Percentiles rank a stretch among this genome's conserved stretches.
Conservation (phyloP, 129 eudicot genomes). For the carrot (Daucus carota) region DNA sequence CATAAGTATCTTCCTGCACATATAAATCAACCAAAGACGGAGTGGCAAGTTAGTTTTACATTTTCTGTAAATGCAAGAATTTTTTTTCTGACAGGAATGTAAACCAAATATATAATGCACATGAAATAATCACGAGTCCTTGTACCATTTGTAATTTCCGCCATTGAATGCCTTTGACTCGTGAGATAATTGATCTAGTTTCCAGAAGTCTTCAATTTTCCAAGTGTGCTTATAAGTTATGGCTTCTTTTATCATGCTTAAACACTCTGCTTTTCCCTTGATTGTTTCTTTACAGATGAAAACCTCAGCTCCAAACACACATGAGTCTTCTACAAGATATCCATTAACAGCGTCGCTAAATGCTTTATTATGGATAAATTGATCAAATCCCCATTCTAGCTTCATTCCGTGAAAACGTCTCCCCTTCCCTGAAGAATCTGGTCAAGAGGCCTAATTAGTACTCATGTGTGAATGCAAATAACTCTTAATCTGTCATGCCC, state of each 20-base stretch:
- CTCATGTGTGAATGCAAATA: neutral
- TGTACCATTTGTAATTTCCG: slow-evolving; percentile 54
- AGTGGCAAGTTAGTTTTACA: neutral
- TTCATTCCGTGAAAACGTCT: slow-evolving; percentile 46
- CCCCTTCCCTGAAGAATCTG: slow-evolving; percentile 35
- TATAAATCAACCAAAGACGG: neutral
- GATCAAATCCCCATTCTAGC: slow-evolving; percentile 55
- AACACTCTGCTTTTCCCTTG: slow-evolving; percentile 45
- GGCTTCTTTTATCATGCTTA: slow-evolving; percentile 45
- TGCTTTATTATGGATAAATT: slow-evolving; percentile 29
- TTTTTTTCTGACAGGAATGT: too few relatives aligned
- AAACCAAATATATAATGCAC: neutral
- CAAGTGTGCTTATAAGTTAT: slow-evolving; percentile 38
- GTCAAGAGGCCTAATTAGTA: neutral
- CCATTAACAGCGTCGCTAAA: slow-evolving; percentile 40
- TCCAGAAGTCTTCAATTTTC: slow-evolving; percentile 38
- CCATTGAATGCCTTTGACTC: slow-evolving; percentile 37
- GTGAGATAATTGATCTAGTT: slow-evolving; percentile 16
- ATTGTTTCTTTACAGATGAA: slow-evolving; percentile 37
- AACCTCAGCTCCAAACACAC: slow-evolving; percentile 65
- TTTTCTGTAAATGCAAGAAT: too few relatives aligned
- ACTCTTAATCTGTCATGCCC: neutral
- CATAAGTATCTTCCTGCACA: slow-evolving; percentile 9
- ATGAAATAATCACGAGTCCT: neutral
- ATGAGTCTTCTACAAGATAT: slow-evolving; percentile 42